A percentile compares a stretch with the other conserved stretches of the same genome.
Evolutionary conservation across 2,329 filamentous ascomycete species (phyloP).

Genomic region (Alternaria tenuissima): DNA sequence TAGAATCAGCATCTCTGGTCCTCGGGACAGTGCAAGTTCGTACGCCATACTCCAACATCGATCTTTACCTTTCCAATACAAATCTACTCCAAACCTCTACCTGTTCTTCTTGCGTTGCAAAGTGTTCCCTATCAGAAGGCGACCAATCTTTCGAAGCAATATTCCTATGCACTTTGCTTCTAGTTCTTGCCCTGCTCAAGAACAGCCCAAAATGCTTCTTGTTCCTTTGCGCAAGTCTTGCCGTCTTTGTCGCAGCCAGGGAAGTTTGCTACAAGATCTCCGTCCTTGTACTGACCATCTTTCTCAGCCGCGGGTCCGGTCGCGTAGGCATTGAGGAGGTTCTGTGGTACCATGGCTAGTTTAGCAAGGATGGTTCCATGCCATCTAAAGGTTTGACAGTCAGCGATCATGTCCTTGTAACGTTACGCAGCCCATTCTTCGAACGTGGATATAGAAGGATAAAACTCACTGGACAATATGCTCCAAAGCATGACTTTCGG

Average conservation of each 20-base stretch:
- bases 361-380: constrained; percentile 94
- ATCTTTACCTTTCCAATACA: background rate
- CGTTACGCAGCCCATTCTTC: background rate
- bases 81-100: background rate
- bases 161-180: background rate
- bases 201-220: constrained; percentile 60
- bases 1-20: background rate
- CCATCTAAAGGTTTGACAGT: constrained; percentile 69
- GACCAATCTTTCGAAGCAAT: background rate
- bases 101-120: background rate
- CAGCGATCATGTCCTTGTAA: background rate
- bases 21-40: background rate
- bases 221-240: constrained; percentile 75
- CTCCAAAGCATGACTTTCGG: constrained; percentile 86
- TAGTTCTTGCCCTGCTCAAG: constrained; percentile 37
- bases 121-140: background rate
- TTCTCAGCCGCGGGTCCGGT: constrained; percentile 38
- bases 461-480: constrained; percentile 59
- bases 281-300: constrained; percentile 74
- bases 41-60: constrained; percentile 9
- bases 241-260: constrained; percentile 70
- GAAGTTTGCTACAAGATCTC: constrained; percentile 85
- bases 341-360: constrained; percentile 87
- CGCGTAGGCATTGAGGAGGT: constrained; percentile 80
- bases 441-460: background rate